Base-by-base conservation (phyloP, 805 yeast genomes). In the Metschnikowia hibisci region DNA sequence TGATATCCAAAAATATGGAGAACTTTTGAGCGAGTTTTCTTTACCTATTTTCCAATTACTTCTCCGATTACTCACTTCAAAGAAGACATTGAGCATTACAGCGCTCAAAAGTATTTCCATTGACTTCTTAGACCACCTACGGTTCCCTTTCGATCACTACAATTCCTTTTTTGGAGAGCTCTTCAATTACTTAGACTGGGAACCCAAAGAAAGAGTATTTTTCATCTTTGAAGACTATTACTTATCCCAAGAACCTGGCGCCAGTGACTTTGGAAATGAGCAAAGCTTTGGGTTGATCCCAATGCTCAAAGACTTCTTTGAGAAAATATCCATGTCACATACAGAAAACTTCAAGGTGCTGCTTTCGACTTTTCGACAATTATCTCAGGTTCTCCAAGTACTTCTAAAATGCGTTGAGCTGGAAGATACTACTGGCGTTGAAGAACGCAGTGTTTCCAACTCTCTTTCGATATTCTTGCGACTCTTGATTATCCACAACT, bases 401-500 rank as follows among this genome's bases (percentile, higher is more conserved):
- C 46, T 70, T 18, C 43, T 58, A 3, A 38, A 39, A 6, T 44
- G 56, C 8, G 49, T 56, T 5, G 51, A 51, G 14, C 42, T 41
- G 13, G 40, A 40, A 1, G 31, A 23, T 4, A 40, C 37, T n/a
- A 35, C 32, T 10, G 26, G 45, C 25, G 42, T 35, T 32, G 39
- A 32, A 3, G 42, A 41, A 3, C 35, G 20, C 11, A 43, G 38
- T 15, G 47, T 62, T 4, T 50, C 57, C 31, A 49, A 48, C 50
- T 51, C 78, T 0, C 66, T 80, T 5, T 69, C 77, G 6, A 64
- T 79, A 22, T 69, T 77, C 46, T 63, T 81, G 45, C 67, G 80
- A 44, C 76, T 81, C 12, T 61, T 81, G n/a, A 69, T 80, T 36
- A 75, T 81, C 37, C 86, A 81, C 56, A 78, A 77, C 53, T 57